phyloP scores from a whole-genome alignment of 805 yeast species.

The Komagataella kurtzmanii region DNA sequence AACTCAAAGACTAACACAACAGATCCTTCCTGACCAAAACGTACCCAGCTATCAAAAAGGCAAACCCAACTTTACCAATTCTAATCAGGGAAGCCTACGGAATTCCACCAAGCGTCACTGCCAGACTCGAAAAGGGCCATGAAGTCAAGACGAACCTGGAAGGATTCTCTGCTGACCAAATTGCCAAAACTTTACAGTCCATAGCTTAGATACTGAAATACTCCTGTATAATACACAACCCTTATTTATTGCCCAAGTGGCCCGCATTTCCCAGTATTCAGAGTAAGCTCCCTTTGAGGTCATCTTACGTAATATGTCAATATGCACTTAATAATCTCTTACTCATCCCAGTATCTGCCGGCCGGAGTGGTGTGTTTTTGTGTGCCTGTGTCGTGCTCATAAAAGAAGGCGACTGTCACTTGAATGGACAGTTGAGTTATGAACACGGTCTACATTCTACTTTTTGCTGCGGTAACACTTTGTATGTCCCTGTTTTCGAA shows the following conservation, averaged over 20 bases:
- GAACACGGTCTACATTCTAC: background rate
- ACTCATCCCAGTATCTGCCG: background rate
- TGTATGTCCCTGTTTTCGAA: background rate
- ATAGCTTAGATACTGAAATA: background rate
- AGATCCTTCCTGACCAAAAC: constrained; percentile 48
- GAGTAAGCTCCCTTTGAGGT: no score
- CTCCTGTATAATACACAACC: background rate
- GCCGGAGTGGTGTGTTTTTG: background rate
- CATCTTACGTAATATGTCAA: background rate
- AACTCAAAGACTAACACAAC: background rate
- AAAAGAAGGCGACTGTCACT: background rate
- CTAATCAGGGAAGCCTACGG: constrained; percentile 69
- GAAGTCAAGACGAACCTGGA: constrained; percentile 36
- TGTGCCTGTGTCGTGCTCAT: background rate
- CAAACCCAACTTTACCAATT: constrained; percentile 58
- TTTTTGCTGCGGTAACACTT: background rate
- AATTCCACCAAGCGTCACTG: constrained; percentile 59
- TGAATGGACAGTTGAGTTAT: background rate
- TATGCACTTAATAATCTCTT: background rate
- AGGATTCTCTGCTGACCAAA: constrained; percentile 31
- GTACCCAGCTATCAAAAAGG: constrained; percentile 51
- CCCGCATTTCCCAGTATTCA: no score
- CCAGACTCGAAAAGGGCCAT: constrained; percentile 50
- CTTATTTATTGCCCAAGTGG: background rate
- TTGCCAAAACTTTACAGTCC: constrained; percentile 18